Evolutionary conservation across 305 asterid species (phyloP), one percentile per base, ranked within the genome.

Genomic region (Nicotiana rustica): DNA sequence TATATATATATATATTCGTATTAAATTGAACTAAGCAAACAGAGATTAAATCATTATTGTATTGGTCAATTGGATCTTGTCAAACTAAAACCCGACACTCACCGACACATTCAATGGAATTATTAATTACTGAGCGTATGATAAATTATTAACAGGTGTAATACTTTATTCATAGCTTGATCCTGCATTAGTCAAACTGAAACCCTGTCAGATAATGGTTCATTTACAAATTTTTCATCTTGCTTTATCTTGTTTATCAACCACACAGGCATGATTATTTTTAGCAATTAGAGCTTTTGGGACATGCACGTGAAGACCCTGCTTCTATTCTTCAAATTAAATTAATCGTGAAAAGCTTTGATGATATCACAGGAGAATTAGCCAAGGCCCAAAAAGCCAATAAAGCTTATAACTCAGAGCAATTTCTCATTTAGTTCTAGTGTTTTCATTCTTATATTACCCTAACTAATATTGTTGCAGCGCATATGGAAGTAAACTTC

Each of bases 101-200:
- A 18, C 2, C 33, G 10, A 61, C 25, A 19, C 13, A 60, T 21
- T 19, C 18, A 61, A 19, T 61, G 4, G 10, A 19, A 19, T 19
- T 19, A 61, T 19, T 19, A 19, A 25, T 25, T 25, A 61, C 67
- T 61, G 25, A 61, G 19, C 14, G 10, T 6, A 9, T 17, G 76
- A 8, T 35, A 68, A 67, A 35, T n/a, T 10, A 69, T 19, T n/a
- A 69, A 69, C 17, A 10, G 57, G 13, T 8, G n/a, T 69, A 69
- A 38, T 69, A 38, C 9, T 10, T 69, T 38, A 5, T 36, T 36
- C 44, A 36, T 5, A 36, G 19, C 7, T 36, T 36, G 6, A 36
- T 36, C 57, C 44, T 38, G n/a, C 33, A 69, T 38, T 15, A 38
- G 57, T 69, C 77, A 69, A 69, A 68, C 31, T 68, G 17, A 68